Conservation (phyloP, 75 land plant species). For the Selaginella moellendorffii region DNA sequence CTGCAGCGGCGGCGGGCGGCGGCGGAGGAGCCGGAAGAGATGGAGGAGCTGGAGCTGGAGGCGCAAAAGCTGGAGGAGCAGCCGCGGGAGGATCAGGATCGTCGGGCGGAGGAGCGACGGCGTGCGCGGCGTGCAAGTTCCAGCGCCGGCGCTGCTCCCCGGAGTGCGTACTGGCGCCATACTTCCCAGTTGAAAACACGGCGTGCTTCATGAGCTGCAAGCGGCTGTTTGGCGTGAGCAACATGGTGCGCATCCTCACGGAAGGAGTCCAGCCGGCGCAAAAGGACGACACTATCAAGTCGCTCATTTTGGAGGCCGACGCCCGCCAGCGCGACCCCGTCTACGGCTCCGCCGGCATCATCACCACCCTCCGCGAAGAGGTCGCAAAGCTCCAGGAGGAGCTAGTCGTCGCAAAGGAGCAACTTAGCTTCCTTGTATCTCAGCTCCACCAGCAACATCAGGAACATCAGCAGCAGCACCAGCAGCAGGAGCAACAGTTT, state of each 20-base stretch:
- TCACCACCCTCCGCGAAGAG: slow-evolving; percentile 12
- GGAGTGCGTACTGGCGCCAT: slow-evolving; percentile 43
- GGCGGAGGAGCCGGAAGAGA: no score
- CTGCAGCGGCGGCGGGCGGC: no score
- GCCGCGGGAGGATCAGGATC: no score
- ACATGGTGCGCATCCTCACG: neutral
- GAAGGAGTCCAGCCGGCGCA: neutral
- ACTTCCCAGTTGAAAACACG: slow-evolving; percentile 35
- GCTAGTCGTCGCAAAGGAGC: neutral
- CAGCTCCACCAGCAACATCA: slow-evolving; percentile 14
- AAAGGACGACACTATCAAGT: slow-evolving; percentile 2
- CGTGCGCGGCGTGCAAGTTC: slow-evolving; percentile 73
- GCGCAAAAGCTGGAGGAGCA: no score
- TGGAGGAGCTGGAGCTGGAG: no score
- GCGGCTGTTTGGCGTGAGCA: slow-evolving; percentile 7
- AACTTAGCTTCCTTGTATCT: neutral
- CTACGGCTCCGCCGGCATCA: neutral
- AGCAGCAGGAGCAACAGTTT: no score
- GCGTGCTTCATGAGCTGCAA: neutral
- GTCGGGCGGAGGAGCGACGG: slow-evolving; percentile 17
- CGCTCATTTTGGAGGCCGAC: slow-evolving; percentile 5
- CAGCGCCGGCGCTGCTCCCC: slow-evolving; percentile 55
- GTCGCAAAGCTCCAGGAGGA: slow-evolving; percentile 15
- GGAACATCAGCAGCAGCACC: neutral
- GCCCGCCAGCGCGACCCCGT: neutral